Evolutionary conservation across 1,139 yeast genomes (phyloP), one percentile per base, ranked within the genome.

Genomic region (Saccharomycopsis hybrid): DNA sequence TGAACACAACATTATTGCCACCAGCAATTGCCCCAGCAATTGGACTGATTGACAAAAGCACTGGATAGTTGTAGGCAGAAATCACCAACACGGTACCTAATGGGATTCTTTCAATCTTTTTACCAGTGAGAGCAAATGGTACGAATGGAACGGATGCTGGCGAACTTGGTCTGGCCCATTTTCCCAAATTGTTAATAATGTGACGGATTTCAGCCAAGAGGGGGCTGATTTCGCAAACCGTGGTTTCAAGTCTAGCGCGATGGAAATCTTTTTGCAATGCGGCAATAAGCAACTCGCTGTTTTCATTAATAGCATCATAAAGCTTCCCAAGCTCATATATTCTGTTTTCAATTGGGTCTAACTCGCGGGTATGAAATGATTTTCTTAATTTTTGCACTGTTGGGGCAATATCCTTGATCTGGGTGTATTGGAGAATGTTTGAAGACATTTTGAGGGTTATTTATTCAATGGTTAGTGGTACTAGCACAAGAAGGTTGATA

Each of bases 21-120:
- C 85, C 89, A 1, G 96, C 89, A 59, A 92, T 70, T 1, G 96
- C 96, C 32, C 88, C 88, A 39, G 82, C 73, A 24, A 90, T 62
- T 0, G 97, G 89, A 13, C 78, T 71, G 29, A 89, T 57, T 0
- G 87, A 62, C 56, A 90, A 69, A 41, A 77, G 57, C 49, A 86
- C 65, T 0, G 98, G 98, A 64, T 84, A 92, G 67, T 90, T 90
- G 76, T 86, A 90, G 0, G 97, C 96, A 1, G 89, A 70, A 50
- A 89, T 79, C 50, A 90, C 71, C 56, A 89, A 73, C 2, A 85
- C 85, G 3, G 80, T 77, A 1, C 97, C 97, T 56, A 80, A 66
- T 1, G 97, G 92, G 46, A 79, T 78, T 56, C 75, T 75, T 59
- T 83, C 85, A 46, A 85, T 67, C 47, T 69, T 69, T 3, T 80